Conservation (phyloP, 768 basidiomycete species). For the Piloderma croceum region DNA sequence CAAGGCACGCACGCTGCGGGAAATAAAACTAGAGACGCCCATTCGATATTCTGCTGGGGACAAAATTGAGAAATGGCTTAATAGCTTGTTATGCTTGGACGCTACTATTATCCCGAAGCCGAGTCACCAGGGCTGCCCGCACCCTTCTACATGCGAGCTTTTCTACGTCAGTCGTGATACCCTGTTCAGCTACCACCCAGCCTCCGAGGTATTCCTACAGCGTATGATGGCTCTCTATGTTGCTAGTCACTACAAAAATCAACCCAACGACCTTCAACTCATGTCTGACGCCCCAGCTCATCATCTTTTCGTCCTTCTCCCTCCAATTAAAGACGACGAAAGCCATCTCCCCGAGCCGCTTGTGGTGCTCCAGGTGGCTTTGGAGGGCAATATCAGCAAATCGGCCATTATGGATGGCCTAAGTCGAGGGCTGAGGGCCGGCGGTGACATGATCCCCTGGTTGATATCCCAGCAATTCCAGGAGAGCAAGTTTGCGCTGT, state of each 20-base stretch:
- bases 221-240: constrained; percentile 98
- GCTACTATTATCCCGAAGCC: constrained; percentile 57
- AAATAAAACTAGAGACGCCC: constrained; percentile 92
- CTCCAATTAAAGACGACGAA: constrained; percentile 87
- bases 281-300: constrained; percentile 96
- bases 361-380: constrained; percentile 90
- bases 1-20: constrained; percentile 71
- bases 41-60: constrained; percentile 89
- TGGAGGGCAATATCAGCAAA: constrained; percentile 90
- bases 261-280: constrained; percentile 97
- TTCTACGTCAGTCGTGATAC: constrained; percentile 96
- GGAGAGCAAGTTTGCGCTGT: constrained; percentile 85
- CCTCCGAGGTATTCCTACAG: constrained; percentile 95
- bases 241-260: constrained; percentile 97
- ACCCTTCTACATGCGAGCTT: constrained; percentile 89
- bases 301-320: constrained; percentile 91
- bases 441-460: constrained; percentile 99
- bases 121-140: constrained; percentile 77
- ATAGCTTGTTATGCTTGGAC: constrained; percentile 84
- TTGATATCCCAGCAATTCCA: constrained; percentile 92
- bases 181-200: constrained; percentile 94
- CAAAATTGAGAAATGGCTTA: constrained; percentile 92
- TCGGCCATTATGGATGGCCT: constrained; percentile 82
- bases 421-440: constrained; percentile 74
- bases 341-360: constrained; percentile 90